phyloP scores from a whole-genome alignment of 2,329 filamentous ascomycete genomes.

The Colletotrichum melonis region DNA sequence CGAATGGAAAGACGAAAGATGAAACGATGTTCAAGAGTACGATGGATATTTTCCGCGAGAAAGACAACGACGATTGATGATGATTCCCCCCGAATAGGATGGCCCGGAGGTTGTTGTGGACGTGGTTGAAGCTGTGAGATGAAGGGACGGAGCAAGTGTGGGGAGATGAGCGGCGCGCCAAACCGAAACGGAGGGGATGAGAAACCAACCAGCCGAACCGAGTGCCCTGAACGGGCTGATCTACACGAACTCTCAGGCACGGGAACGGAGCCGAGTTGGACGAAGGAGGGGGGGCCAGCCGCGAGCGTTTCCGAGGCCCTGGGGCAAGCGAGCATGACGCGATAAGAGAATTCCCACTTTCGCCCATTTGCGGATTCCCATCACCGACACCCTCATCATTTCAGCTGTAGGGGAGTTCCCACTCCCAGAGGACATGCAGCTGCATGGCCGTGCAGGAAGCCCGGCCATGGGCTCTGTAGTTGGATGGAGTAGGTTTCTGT shows the following conservation, averaged over 20 bases:
- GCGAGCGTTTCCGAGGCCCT: background rate
- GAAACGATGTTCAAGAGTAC: background rate
- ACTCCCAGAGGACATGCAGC: conserved; percentile 3
- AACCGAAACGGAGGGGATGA: conserved; percentile 23
- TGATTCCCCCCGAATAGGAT: background rate
- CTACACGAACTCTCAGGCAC: conserved; percentile 1
- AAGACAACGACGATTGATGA: background rate
- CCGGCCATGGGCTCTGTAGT: conserved; percentile 8
- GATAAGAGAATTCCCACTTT: conserved; percentile 24
- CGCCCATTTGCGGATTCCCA: background rate
- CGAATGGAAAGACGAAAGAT: conserved; percentile 6
- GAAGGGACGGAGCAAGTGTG: conserved; percentile 19
- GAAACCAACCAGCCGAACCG: conserved; percentile 29
- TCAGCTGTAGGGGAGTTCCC: background rate
- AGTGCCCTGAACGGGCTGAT: conserved; percentile 28
- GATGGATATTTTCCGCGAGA: background rate
- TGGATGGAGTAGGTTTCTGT: conserved; percentile 1
- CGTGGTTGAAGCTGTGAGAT: conserved; percentile 17
- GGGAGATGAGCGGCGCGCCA: conserved; percentile 15
- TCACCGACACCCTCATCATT: background rate
- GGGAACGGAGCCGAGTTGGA: conserved; percentile 5
- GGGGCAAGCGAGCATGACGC: conserved; percentile 9
- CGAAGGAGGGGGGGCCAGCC: background rate
- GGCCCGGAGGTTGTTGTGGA: background rate
- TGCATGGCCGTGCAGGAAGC: conserved; percentile 7